Conservation (phyloP, 176 grass and related monocot species). For the Ampelocalamus luodianensis region DNA sequence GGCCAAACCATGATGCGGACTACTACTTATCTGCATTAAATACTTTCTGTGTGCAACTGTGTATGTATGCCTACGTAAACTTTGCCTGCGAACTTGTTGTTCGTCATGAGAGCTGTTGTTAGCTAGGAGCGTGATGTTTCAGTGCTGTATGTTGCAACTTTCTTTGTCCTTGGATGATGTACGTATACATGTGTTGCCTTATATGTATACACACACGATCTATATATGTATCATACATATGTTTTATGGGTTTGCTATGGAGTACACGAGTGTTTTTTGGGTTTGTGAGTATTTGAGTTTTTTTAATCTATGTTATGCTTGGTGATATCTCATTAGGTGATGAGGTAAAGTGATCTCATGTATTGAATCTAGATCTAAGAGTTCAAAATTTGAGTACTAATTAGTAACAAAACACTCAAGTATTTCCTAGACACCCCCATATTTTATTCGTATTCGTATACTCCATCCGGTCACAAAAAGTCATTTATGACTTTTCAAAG, state of each 20-base stretch:
- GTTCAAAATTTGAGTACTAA: too few species aligned
- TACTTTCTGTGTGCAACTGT: background rate
- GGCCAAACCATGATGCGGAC: conserved; percentile 34
- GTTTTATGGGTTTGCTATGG: too few species aligned
- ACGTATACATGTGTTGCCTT: background rate
- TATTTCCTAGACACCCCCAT: too few species aligned
- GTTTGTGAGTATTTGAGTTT: too few species aligned
- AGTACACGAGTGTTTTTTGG: too few species aligned
- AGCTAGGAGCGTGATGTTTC: background rate
- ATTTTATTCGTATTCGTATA: background rate
- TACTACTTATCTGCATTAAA: background rate
- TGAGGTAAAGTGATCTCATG: too few species aligned
- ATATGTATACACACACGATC: background rate
- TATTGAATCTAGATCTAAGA: too few species aligned
- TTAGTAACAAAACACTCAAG: too few species aligned
- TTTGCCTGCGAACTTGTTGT: background rate
- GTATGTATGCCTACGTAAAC: background rate
- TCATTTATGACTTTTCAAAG: too few species aligned
- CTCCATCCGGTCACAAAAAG: too few species aligned
- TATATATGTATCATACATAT: background rate
- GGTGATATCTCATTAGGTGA: too few species aligned
- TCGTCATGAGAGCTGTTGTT: background rate
- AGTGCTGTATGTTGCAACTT: background rate
- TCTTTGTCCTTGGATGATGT: background rate
- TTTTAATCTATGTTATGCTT: too few species aligned